phyloP scores from a whole-genome alignment of 1,284 basidiomycete species.

The Ustilago crameri region DNA sequence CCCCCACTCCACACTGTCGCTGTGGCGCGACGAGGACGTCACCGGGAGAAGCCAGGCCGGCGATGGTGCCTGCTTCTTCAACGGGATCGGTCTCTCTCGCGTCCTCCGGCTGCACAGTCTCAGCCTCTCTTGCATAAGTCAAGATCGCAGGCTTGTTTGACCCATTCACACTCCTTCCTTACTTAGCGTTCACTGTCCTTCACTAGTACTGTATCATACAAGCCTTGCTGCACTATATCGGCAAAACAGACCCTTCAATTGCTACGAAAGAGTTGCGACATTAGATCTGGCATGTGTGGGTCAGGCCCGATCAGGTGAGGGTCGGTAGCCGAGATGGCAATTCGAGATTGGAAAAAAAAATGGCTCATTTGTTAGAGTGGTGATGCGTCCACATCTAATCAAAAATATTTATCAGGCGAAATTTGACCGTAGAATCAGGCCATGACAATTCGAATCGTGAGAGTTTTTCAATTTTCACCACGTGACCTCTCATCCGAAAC shows the following conservation, averaged over 20 bases:
- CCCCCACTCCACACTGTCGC: background rate
- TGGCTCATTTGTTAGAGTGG: background rate
- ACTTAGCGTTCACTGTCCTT: background rate
- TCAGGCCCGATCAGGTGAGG: background rate
- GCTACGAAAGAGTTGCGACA: background rate
- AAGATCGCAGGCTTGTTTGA: background rate
- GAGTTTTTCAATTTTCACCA: too few species aligned
- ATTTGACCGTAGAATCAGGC: too few species aligned
- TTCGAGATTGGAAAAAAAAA: background rate
- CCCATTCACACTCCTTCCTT: background rate
- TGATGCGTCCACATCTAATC: too few species aligned
- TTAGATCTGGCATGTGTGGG: background rate
- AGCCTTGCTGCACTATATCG: background rate
- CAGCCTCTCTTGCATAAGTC: slow-evolving; percentile 19
- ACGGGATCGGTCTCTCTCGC: slow-evolving; percentile 41
- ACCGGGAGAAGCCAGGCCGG: too few species aligned
- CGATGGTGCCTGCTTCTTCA: background rate
- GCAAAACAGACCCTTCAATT: background rate
- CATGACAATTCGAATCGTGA: too few species aligned
- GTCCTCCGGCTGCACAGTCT: background rate
- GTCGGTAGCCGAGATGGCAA: background rate
- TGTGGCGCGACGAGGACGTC: slow-evolving; percentile 35
- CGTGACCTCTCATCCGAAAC: too few species aligned
- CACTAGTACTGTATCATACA: slow-evolving; percentile 1
- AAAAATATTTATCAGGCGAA: too few species aligned